Base-by-base conservation (phyloP, 1,139 yeast genomes). In the Saccharomyces pastorianus region DNA sequence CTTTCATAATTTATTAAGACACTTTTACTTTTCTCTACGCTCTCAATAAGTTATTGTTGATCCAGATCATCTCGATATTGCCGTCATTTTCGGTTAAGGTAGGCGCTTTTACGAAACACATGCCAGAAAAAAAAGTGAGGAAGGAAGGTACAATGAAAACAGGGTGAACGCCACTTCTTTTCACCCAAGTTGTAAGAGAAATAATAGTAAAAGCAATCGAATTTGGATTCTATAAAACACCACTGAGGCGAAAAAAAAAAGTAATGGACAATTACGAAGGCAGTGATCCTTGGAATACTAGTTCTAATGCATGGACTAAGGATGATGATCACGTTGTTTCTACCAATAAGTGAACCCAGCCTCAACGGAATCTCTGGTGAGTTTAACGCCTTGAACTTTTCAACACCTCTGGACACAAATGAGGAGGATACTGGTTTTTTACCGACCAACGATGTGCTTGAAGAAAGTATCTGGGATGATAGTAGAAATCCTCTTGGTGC, bases 381-480 rank as follows among this genome's bases (percentile, higher is more conserved):
- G 20, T 34, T 34, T 14, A 34, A 34, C 11, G 8, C 42, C 4
- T 14, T 34, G 23, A 34, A 14, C 17, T 8, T 34, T 8, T 34
- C 42, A 34, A 14, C 42, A 34, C 11, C 42, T 14, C 23, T 34
- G 20, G 42, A 34, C 23, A 14, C 42, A 14, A 34, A 34, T 11
- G 42, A 34, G 11, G 42, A 34, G 14, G 42, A 34, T 14, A 17
- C 17, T 17, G 42, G 42, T 5, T 34, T 34, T 34, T 34, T 34
- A 9, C 42, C 42, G 11, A 23, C 42, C 11, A 14, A 34, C 17
- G 42, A 34, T 34, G 42, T 34, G 20, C 23, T 34, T 14, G 42
- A 34, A 34, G 51, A 49, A 32, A 49, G 48, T 29, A 49, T 49
- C 11, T 49, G 51, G 51, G 51, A 47, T 13, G 46, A 26, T 17